Evolutionary conservation across 768 basidiomycete genomes (phyloP).

Genomic region (Kwoniella pini): DNA sequence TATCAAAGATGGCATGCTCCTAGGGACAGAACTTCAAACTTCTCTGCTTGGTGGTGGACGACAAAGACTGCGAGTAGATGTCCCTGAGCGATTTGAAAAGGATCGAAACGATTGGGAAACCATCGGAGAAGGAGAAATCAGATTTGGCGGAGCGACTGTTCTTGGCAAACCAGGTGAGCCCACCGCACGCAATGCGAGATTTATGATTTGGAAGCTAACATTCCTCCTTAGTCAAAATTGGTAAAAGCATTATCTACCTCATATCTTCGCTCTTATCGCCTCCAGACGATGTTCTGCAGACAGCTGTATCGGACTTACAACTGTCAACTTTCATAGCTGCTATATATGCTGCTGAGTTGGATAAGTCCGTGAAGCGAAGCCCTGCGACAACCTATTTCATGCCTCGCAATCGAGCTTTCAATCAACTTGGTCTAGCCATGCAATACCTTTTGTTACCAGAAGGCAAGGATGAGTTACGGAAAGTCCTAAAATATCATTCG

Average conservation of each 20-base stretch:
- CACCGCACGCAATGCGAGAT: too few relatives aligned
- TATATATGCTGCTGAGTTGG: conserved; percentile 80
- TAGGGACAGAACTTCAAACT: conserved; percentile 69
- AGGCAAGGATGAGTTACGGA: conserved; percentile 75
- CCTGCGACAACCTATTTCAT: conserved; percentile 79
- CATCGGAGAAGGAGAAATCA: conserved; percentile 60
- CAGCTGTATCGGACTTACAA: conserved; percentile 76
- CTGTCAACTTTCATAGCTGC: conserved; percentile 89
- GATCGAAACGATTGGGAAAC: conserved; percentile 26
- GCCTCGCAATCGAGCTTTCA: conserved; percentile 87
- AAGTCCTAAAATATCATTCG: conserved; percentile 84
- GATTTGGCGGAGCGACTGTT: conserved; percentile 79
- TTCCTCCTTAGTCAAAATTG: conserved; percentile 63
- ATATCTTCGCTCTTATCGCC: conserved; percentile 78
- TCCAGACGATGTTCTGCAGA: conserved; percentile 76
- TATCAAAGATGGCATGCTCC: conserved; percentile 69
- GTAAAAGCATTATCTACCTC: conserved; percentile 85
- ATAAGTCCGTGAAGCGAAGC: conserved; percentile 66
- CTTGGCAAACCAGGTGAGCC: conserved; percentile 74
- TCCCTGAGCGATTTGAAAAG: conserved; percentile 44
- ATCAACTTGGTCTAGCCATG: conserved; percentile 82
- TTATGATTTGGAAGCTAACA: not conserved
- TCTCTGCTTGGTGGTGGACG: conserved; percentile 56
- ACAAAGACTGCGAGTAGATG: conserved; percentile 53
- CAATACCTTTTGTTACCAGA: conserved; percentile 74